Base-by-base conservation (phyloP, 2,329 filamentous ascomycete genomes). In the Sporothrix mexicana region DNA sequence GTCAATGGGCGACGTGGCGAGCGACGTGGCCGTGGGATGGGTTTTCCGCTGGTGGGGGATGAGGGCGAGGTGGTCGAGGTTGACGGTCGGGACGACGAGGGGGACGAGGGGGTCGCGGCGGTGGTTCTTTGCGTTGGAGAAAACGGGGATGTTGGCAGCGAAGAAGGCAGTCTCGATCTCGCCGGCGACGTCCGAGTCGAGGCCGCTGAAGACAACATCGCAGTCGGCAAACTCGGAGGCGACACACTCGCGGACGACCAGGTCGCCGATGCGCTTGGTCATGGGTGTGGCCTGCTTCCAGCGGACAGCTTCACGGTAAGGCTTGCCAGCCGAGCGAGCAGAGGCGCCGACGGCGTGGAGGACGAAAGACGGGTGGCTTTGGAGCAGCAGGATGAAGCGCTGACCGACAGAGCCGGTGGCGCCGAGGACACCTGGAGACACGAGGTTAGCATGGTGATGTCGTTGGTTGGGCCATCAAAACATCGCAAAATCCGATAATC, bases 71-170 rank as follows among this genome's bases (percentile, higher is more conserved):
- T 98, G 95, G 59, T 89, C 83, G 13, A 97, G 90, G 85, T 98
- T 98, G 81, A 98, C 95, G 23, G 94, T 97, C 1, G 96, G 96
- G 9, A 98, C 95, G 76, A 98, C 93, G 79, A 98, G 90, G 12
- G 96, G 96, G 1, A 98, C 94, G 67, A 95, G 86, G 23, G 94
- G 94, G 81, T 97, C 91, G 80, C 92, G 92, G 78, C 96, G 92
- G 87, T 97, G 94, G 88, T 98, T 98, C 84, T 98, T 98, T 69
- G 96, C 95, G 82, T 98, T 99, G 78, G 94, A 97, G 86, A 99
- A 98, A 81, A 98, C 92, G 78, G 93, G 90, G 69, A 98, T 90
- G 79, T 97, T 91, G 74, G 94, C 91, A 80, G 92, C 92, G 79
- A 97, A 88, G 82, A 98, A 98, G 77, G 93, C 93, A 88, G 93